Conservation (phyloP, 139 green algal species). For the Chlamydomonas incerta region DNA sequence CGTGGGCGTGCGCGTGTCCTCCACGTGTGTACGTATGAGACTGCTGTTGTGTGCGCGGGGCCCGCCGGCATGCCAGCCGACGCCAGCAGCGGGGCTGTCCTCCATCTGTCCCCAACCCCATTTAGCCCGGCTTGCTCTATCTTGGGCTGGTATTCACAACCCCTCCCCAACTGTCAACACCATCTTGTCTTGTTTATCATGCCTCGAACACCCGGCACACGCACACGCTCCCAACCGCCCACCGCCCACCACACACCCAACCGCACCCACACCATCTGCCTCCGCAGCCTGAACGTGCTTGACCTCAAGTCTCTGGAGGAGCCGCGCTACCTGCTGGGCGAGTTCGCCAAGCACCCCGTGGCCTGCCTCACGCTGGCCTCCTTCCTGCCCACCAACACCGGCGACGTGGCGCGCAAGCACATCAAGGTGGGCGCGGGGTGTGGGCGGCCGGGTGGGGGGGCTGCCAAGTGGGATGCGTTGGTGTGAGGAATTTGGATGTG, state of each 20-base stretch:
- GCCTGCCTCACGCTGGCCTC: constrained; percentile 88
- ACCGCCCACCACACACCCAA: background rate
- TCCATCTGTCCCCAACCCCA: too few relatives aligned
- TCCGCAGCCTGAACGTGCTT: constrained; percentile 78
- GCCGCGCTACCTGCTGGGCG: constrained; percentile 87
- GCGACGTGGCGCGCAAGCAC: constrained; percentile 84
- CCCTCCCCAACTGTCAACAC: too few relatives aligned
- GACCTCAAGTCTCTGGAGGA: constrained; percentile 97
- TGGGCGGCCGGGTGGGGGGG: too few relatives aligned
- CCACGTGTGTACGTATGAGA: too few relatives aligned
- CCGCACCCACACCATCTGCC: background rate
- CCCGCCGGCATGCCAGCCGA: too few relatives aligned
- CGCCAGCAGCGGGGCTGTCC: too few relatives aligned
- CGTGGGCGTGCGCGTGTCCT: too few relatives aligned
- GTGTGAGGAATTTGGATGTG: background rate
- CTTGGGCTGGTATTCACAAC: too few relatives aligned
- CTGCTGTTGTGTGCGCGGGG: too few relatives aligned
- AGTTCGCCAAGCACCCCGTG: constrained; percentile 77
- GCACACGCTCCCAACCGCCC: background rate
- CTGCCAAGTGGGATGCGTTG: background rate
- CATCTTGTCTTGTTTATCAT: too few relatives aligned
- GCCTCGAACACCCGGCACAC: too few relatives aligned
- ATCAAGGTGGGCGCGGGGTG: constrained; percentile 73
- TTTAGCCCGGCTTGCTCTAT: too few relatives aligned
- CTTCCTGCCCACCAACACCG: constrained; percentile 86